Percentiles rank a stretch among this genome's conserved stretches.
These are phyloP conservation scores for Aphanocladium album DNA, from an alignment of 2,329 filamentous ascomycete genomes.

Conservation along the genomic window DNA sequence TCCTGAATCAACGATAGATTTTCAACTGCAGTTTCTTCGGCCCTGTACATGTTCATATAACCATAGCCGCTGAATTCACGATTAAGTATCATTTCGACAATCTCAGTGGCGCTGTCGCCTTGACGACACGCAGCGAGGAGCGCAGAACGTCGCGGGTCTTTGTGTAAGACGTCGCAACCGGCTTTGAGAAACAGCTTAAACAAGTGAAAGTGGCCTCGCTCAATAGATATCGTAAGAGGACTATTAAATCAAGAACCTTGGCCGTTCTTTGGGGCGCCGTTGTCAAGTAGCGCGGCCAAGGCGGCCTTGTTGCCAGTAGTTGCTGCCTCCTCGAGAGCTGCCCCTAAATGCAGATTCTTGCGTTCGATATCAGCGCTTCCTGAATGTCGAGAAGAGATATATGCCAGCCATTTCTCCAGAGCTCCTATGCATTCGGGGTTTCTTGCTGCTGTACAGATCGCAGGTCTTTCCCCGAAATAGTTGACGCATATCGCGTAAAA, in stretches of 20 bases:
- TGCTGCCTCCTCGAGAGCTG: neutral
- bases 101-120: neutral
- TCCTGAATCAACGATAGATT: neutral
- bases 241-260: neutral
- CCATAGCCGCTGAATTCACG: neutral
- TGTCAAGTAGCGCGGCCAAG: neutral
- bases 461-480: neutral
- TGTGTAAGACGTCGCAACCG: neutral
- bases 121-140: neutral
- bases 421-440: neutral
- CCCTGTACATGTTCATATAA: no score
- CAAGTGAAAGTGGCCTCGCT: neutral
- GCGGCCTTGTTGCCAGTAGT: neutral
- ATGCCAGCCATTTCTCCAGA: neutral
- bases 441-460: neutral
- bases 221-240: neutral
- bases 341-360: neutral
- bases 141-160: neutral
- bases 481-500: neutral
- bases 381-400: neutral
- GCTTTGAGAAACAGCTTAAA: neutral
- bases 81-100: neutral
- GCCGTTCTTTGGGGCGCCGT: neutral
- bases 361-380: neutral
- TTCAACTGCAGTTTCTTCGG: no score